Conservation (phyloP, 331 rosid genomes). For the Acacia concinna region DNA sequence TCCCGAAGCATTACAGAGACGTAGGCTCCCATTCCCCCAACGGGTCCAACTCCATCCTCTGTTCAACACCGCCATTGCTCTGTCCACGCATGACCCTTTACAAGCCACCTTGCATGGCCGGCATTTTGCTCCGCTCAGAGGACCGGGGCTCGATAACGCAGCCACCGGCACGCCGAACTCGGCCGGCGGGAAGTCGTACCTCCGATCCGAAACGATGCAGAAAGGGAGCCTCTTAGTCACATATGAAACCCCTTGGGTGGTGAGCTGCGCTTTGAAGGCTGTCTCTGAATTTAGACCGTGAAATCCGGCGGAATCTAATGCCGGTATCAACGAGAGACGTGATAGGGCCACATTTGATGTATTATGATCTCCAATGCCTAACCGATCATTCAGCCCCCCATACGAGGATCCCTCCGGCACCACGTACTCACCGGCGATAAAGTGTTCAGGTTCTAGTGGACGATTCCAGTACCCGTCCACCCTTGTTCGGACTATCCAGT, state of each 20-base stretch:
- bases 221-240: slow-evolving; percentile 58
- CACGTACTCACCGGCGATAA: slow-evolving; percentile 51
- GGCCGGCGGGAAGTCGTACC: slow-evolving; percentile 61
- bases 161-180: slow-evolving; percentile 87
- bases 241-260: slow-evolving; percentile 39
- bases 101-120: slow-evolving; percentile 75
- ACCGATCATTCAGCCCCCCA: slow-evolving; percentile 90
- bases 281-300: slow-evolving; percentile 72
- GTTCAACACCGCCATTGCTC: slow-evolving; percentile 43
- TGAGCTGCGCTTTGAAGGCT: slow-evolving; percentile 82
- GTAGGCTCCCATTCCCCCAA: slow-evolving; percentile 56
- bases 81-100: slow-evolving; percentile 53
- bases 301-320: slow-evolving; percentile 59
- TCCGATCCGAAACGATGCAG: slow-evolving; percentile 78
- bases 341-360: slow-evolving; percentile 71
- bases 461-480: slow-evolving; percentile 88
- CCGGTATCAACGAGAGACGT: slow-evolving; percentile 65
- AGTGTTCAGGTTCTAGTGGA: slow-evolving; percentile 61
- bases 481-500: slow-evolving; percentile 89
- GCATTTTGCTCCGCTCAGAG: slow-evolving; percentile 86
- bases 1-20: slow-evolving; percentile 63
- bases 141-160: slow-evolving; percentile 67
- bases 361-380: slow-evolving; percentile 75
- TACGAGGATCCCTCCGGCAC: slow-evolving; percentile 84
- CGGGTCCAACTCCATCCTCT: slow-evolving; percentile 77